Evolutionary conservation across 805 yeast species (phyloP).

Genomic region (Candida sithepensis): DNA sequence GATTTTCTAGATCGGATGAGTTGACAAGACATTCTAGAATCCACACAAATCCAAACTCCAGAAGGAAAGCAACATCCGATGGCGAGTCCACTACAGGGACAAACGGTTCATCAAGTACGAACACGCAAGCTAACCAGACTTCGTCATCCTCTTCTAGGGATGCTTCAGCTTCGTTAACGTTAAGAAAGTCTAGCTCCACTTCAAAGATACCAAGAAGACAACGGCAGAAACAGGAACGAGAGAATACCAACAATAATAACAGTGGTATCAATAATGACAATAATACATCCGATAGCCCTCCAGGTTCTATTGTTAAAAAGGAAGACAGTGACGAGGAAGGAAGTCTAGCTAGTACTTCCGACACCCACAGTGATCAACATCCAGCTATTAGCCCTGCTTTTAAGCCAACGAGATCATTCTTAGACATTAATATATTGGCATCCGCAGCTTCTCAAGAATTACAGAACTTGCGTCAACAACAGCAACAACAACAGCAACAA

Average conservation of each 20-base stretch:
- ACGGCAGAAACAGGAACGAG: neutral
- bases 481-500: slow-evolving; percentile 8
- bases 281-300: neutral
- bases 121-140: slow-evolving; percentile 20
- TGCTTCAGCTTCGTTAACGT: slow-evolving; percentile 27
- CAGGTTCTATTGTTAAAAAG: slow-evolving; percentile 2
- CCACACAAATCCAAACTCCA: slow-evolving; percentile 56
- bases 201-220: slow-evolving; percentile 12
- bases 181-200: slow-evolving; percentile 19
- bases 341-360: slow-evolving; percentile 5
- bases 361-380: slow-evolving; percentile 15
- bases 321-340: slow-evolving; percentile 21
- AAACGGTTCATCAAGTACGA: slow-evolving; percentile 6
- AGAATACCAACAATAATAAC: no score
- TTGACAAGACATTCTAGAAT: slow-evolving; percentile 81
- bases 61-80: slow-evolving; percentile 25
- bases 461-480: slow-evolving; percentile 35
- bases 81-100: neutral
- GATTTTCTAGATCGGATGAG: slow-evolving; percentile 80
- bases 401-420: slow-evolving; percentile 18
- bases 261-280: no score
- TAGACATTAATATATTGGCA: slow-evolving; percentile 50
- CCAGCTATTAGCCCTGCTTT: slow-evolving; percentile 5
- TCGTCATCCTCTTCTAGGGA: neutral
- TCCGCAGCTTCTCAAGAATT: slow-evolving; percentile 55